Evolutionary conservation across 2,329 filamentous ascomycete genomes (phyloP), one percentile per base, ranked within the genome.

Genomic region (Helotiales sp.): DNA sequence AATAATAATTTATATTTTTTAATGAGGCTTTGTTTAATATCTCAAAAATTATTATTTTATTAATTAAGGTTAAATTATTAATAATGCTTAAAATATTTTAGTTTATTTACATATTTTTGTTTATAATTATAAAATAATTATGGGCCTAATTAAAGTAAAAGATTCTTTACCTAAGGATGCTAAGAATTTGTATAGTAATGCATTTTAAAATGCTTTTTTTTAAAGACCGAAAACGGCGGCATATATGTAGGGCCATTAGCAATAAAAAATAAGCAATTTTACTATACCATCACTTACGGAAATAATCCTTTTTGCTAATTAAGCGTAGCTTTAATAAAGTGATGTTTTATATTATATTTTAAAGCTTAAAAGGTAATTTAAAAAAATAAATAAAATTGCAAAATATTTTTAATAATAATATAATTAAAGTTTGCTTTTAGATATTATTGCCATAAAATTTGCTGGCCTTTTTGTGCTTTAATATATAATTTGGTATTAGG

Each of bases 341-440:
- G 54, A 69, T 54, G 20, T 61, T 40, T 61, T 34, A 69, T 61
- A 67, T 67, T 30, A 67, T 64, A 47, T 67, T 47, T 49, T 69
- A 32, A 20, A 69, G 67, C 47, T 69, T 61, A 52, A 66, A 55
- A 66, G 64, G 59, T 52, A 69, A 69, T 63, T 66, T 69, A 62
- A 37, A 37, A 61, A 69, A 64, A 30, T n/a, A 34, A 55, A 37
- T 40, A 55, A 66, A 69, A n/a, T n/a, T n/a, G n/a, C n/a, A n/a
- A n/a, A n/a, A n/a, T n/a, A n/a, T n/a, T n/a, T n/a, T n/a, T n/a
- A 43, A 37, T 60, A 54, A 66, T 62, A 20, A 57, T n/a, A 71
- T 49, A 34, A 50, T 49, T 61, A 17, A 61, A 50, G 43, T 61
- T 61, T 61, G 24, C 40, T 4, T 32, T 30, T 61, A 24, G 26